These are phyloP conservation scores for Malania oleifera DNA, from an alignment of 164 flowering plant species.

Conservation along the genomic window DNA sequence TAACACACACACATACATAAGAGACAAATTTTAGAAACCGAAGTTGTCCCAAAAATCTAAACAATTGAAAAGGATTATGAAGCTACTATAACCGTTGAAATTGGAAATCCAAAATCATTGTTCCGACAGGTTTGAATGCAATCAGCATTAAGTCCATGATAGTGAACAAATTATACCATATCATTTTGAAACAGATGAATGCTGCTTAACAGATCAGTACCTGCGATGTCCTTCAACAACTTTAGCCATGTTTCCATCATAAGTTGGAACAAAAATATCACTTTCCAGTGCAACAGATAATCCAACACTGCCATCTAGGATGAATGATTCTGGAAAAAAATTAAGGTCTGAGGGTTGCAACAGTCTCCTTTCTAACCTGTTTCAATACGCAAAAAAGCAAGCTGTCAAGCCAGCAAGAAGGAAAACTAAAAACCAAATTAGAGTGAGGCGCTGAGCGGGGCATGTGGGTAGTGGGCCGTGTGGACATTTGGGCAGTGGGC, in stretches of 20 bases:
- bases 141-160: not conserved
- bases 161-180: not conserved
- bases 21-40: too few species aligned
- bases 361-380: constrained; percentile 91
- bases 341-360: constrained; percentile 72
- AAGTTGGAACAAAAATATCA: constrained; percentile 91
- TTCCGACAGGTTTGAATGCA: too few species aligned
- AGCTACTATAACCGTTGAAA: too few species aligned
- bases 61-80: too few species aligned
- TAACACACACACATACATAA: too few species aligned
- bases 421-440: not conserved
- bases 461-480: too few species aligned
- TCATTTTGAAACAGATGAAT: not conserved
- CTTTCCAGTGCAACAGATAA: constrained; percentile 90
- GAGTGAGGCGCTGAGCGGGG: too few species aligned
- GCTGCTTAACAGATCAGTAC: constrained; percentile 25
- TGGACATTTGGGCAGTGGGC: too few species aligned
- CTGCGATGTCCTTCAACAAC: constrained; percentile 99
- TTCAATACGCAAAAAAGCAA: constrained; percentile 10
- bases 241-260: constrained; percentile 98
- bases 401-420: not conserved
- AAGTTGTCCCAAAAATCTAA: too few species aligned
- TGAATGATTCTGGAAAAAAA: constrained; percentile 85
- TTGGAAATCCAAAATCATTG: constrained; percentile 6
- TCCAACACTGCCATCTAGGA: constrained; percentile 97